phyloP scores from a whole-genome alignment of 2,329 filamentous ascomycete genomes.

The Aspergillus phoenicis region DNA sequence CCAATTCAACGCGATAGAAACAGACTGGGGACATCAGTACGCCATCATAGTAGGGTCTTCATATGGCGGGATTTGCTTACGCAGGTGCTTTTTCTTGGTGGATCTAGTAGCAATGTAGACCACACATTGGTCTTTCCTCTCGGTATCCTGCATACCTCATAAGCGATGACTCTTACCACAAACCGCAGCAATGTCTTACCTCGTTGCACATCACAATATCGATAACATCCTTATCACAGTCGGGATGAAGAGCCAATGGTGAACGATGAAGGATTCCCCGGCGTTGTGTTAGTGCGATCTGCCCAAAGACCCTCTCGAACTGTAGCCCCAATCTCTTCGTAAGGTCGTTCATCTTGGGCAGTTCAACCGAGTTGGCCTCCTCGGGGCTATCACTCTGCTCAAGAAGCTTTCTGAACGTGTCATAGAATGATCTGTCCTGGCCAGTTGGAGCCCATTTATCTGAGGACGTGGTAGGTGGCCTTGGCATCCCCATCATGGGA shows the following conservation, averaged over 20 bases:
- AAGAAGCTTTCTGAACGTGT: conserved; percentile 55
- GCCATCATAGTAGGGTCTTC: background rate
- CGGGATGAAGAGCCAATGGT: conserved; percentile 51
- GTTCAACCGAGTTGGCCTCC: conserved; percentile 52
- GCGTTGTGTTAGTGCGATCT: conserved; percentile 70
- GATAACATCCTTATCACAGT: conserved; percentile 40
- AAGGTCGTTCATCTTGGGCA: conserved; percentile 67
- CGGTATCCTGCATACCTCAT: conserved; percentile 24
- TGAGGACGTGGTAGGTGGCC: conserved; percentile 42
- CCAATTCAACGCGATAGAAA: conserved; percentile 57
- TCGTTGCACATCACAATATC: conserved; percentile 63
- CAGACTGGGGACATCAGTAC: conserved; percentile 51
- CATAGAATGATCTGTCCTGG: conserved; percentile 46
- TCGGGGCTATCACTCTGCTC: conserved; percentile 54
- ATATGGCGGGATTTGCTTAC: conserved; percentile 26
- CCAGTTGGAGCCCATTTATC: conserved; percentile 45
- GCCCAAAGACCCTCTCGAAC: conserved; percentile 64
- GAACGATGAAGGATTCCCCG: conserved; percentile 69
- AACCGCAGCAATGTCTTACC: conserved; percentile 32
- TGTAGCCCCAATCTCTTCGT: conserved; percentile 61
- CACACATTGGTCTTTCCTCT: conserved; percentile 30
- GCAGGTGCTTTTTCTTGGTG: conserved; percentile 34
- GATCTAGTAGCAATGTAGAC: conserved; percentile 40
- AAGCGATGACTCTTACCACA: background rate
- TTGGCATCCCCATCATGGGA: conserved; percentile 36